These are phyloP conservation scores for Epicoccum sorghinum DNA, from an alignment of 2,329 filamentous ascomycete species.

Conservation along the genomic window DNA sequence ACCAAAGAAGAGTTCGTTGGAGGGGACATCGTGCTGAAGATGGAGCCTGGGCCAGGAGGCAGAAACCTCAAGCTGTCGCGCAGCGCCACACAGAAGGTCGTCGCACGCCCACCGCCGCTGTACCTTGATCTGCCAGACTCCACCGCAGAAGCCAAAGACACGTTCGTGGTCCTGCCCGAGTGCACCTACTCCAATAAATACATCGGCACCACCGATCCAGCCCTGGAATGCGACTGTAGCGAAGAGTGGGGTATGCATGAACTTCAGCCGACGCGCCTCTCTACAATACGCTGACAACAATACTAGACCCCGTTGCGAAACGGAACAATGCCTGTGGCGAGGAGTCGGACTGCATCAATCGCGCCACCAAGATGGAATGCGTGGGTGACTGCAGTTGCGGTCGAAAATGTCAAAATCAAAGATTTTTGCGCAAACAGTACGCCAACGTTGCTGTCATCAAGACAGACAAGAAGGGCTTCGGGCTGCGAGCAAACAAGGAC, in stretches of 20 bases:
- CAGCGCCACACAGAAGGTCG: slow-evolving; percentile 73
- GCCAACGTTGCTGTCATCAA: slow-evolving; percentile 94
- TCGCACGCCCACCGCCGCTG: slow-evolving; percentile 67
- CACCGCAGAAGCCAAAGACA: slow-evolving; percentile 74
- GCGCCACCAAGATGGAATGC: slow-evolving; percentile 97
- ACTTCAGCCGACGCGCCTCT: not conserved
- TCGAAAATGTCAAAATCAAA: slow-evolving; percentile 86
- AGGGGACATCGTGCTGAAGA: slow-evolving; percentile 67
- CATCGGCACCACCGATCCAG: slow-evolving; percentile 89
- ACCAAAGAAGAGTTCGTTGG: slow-evolving; percentile 62
- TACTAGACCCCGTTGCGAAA: slow-evolving; percentile 55
- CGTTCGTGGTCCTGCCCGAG: slow-evolving; percentile 80
- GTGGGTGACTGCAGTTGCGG: slow-evolving; percentile 87
- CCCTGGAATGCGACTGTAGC: slow-evolving; percentile 91
- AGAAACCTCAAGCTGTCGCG: slow-evolving; percentile 75
- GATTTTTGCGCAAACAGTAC: slow-evolving; percentile 89
- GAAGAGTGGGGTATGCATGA: slow-evolving; percentile 87
- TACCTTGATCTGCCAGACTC: slow-evolving; percentile 79
- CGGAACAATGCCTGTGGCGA: slow-evolving; percentile 88
- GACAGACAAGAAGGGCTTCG: slow-evolving; percentile 97
- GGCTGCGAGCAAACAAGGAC: slow-evolving; percentile 79
- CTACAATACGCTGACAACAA: slow-evolving; percentile 39
- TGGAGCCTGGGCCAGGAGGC: slow-evolving; percentile 59
- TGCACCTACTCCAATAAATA: slow-evolving; percentile 92
- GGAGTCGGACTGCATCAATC: slow-evolving; percentile 98